Evolutionary conservation across 768 basidiomycete species (phyloP).

Genomic region (Panaeolus cyanescens): DNA sequence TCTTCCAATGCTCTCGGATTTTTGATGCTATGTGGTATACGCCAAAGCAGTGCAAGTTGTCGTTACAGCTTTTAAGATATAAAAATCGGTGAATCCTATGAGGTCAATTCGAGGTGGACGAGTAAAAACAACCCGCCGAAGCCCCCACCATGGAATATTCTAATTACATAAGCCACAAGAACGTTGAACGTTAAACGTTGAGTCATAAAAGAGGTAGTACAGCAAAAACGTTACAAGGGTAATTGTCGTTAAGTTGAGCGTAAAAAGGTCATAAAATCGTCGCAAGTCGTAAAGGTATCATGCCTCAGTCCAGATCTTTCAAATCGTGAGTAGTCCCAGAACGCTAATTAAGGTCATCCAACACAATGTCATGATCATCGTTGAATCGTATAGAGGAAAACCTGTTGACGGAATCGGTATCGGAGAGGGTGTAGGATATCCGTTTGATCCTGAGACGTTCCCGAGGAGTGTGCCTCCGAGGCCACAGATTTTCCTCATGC

Average conservation of each 20-base stretch:
- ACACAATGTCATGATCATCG: background rate
- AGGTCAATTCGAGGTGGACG: too few species aligned
- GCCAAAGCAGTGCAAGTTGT: too few species aligned
- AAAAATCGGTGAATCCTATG: too few species aligned
- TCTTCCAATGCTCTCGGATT: background rate
- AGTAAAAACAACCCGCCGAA: too few species aligned
- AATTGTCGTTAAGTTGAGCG: background rate
- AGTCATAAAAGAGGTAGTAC: too few species aligned
- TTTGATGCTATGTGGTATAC: background rate
- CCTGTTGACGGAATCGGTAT: slow-evolving; percentile 4
- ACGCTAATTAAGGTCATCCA: slow-evolving; percentile 7
- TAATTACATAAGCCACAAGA: too few species aligned
- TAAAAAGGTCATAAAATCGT: slow-evolving; percentile 11
- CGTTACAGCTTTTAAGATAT: too few species aligned
- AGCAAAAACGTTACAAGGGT: too few species aligned
- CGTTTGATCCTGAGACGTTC: slow-evolving; percentile 45
- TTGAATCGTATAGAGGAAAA: background rate
- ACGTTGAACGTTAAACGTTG: too few species aligned
- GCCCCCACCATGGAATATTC: too few species aligned
- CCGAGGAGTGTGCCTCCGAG: slow-evolving; percentile 54
- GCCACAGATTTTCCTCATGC: slow-evolving; percentile 54
- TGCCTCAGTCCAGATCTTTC: background rate
- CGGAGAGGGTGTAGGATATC: slow-evolving; percentile 17
- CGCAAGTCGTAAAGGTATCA: background rate
- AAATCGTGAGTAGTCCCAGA: slow-evolving; percentile 11